Conservation (phyloP, 2,329 filamentous ascomycete species). For the Rutstroemia sp. region DNA sequence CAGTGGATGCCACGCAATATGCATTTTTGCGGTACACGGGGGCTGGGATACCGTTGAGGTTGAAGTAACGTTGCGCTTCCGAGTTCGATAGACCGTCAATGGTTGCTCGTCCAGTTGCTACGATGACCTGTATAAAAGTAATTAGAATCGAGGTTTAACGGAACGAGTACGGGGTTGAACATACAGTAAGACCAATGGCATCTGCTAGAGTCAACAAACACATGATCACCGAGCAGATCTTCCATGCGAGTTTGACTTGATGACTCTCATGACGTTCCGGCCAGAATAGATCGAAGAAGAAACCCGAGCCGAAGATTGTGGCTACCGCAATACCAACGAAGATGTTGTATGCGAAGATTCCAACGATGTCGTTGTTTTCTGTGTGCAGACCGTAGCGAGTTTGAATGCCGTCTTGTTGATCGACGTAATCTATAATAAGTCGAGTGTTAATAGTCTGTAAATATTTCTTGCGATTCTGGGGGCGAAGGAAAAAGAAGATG, state of each 20-base stretch:
- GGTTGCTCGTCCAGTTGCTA: constrained; percentile 38
- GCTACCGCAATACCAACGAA: constrained; percentile 50
- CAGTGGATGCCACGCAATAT: constrained; percentile 41
- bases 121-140: constrained; percentile 32
- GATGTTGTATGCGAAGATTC: constrained; percentile 49
- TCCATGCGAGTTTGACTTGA: constrained; percentile 46
- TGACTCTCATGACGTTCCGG: constrained; percentile 43
- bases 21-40: constrained; percentile 41
- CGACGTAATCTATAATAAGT: constrained; percentile 40
- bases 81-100: constrained; percentile 33
- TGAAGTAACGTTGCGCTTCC: constrained; percentile 27
- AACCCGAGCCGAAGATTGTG: constrained; percentile 49
- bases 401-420: constrained; percentile 43
- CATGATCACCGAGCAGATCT: constrained; percentile 41
- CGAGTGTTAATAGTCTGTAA: not conserved
- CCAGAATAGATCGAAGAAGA: constrained; percentile 58
- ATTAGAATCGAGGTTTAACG: not conserved
- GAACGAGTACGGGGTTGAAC: not conserved
- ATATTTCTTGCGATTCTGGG: not conserved
- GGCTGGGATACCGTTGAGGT: constrained; percentile 31
- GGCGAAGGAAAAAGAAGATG: not conserved
- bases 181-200: constrained; percentile 40
- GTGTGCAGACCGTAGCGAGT: constrained; percentile 35
- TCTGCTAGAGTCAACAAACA: constrained; percentile 39
- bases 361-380: constrained; percentile 49